Conservation (phyloP, 2,329 filamentous ascomycete genomes). For the Penicillium nordicum region DNA sequence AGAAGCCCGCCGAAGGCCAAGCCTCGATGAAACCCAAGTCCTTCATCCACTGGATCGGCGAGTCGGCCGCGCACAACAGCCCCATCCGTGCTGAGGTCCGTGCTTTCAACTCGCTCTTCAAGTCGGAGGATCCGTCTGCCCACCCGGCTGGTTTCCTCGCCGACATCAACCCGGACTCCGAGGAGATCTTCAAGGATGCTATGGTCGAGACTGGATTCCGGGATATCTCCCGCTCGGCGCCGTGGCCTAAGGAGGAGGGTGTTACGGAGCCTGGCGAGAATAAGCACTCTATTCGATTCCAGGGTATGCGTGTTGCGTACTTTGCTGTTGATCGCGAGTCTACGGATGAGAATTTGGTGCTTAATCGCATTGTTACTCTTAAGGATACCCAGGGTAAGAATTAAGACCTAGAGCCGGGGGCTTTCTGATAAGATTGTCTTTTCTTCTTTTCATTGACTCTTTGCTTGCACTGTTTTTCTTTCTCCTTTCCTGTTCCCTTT, state of each 20-base stretch:
- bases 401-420: neutral
- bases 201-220: slow-evolving; percentile 80
- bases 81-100: slow-evolving; percentile 68
- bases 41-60: slow-evolving; percentile 83
- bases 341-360: slow-evolving; percentile 71
- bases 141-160: slow-evolving; percentile 76
- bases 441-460: neutral
- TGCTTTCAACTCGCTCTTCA: slow-evolving; percentile 79
- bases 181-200: slow-evolving; percentile 73
- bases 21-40: slow-evolving; percentile 65
- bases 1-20: slow-evolving; percentile 64
- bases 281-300: slow-evolving; percentile 78
- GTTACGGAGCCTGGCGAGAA: slow-evolving; percentile 37
- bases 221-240: slow-evolving; percentile 68
- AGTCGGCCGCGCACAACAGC: slow-evolving; percentile 59
- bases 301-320: slow-evolving; percentile 77
- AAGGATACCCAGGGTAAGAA: slow-evolving; percentile 60
- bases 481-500: neutral
- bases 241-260: slow-evolving; percentile 76
- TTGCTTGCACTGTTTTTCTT: neutral
- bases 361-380: slow-evolving; percentile 88
- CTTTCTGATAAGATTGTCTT: neutral
- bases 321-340: slow-evolving; percentile 68
- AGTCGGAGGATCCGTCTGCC: slow-evolving; percentile 74
- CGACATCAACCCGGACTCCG: slow-evolving; percentile 79